Evolutionary conservation across 176 grass and related monocot species (phyloP).

Genomic region (Zoysia japonica): DNA sequence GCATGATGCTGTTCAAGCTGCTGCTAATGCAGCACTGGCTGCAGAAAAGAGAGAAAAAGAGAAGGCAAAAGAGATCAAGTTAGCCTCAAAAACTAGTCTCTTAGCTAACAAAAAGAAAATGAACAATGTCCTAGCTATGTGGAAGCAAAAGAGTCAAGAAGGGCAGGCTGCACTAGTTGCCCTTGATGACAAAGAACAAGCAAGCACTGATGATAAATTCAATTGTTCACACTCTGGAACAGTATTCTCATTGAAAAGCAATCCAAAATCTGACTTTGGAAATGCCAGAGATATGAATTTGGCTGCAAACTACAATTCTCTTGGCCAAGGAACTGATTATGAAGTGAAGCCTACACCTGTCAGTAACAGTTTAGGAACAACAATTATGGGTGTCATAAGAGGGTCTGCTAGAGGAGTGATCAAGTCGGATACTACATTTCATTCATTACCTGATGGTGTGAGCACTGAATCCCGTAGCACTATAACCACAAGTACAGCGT

Average conservation of each 20-base stretch:
- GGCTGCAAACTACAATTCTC: conserved; percentile 40
- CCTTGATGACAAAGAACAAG: conserved; percentile 66
- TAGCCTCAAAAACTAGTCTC: conserved; percentile 78
- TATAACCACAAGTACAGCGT: conserved; percentile 27
- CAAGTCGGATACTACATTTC: conserved; percentile 63
- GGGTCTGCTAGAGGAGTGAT: conserved; percentile 76
- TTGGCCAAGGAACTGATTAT: conserved; percentile 56
- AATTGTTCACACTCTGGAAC: conserved; percentile 40
- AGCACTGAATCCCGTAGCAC: conserved; percentile 29
- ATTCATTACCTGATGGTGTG: conserved; percentile 41
- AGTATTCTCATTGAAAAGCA: conserved; percentile 50
- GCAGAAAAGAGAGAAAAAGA: conserved; percentile 98
- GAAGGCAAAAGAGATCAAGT: conserved; percentile 87
- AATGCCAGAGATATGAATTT: conserved; percentile 43
- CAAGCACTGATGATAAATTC: conserved; percentile 50
- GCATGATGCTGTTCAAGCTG: conserved; percentile 86
- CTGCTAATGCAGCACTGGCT: conserved; percentile 83
- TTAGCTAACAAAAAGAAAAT: conserved; percentile 99
- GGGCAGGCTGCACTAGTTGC: conserved; percentile 54
- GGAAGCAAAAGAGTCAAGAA: conserved; percentile 99
- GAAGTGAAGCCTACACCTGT: conserved; percentile 67
- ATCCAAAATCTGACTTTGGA: conserved; percentile 62
- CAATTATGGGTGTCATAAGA: conserved; percentile 85
- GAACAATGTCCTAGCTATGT: conserved; percentile 96
- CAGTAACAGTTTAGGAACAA: conserved; percentile 65